A percentile compares a stretch with the other conserved stretches of the same genome.
These are phyloP conservation scores for Tylopilus sp. DNA, from an alignment of 768 basidiomycete genomes.

Conservation along the genomic window DNA sequence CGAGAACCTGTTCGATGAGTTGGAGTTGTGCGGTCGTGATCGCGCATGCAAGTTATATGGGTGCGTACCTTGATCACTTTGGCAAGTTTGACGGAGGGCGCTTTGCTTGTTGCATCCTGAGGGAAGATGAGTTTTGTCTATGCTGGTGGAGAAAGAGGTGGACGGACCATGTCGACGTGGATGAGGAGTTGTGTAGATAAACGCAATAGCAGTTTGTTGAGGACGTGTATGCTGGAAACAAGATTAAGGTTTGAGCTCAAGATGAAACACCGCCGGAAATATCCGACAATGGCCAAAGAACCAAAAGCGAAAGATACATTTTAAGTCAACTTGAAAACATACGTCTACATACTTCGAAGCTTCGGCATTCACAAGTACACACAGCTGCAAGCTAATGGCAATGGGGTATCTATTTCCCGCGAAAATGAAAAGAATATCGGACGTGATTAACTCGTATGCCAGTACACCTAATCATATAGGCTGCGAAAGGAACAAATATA, in stretches of 20 bases:
- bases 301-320: neutral
- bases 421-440: neutral
- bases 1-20: slow-evolving; percentile 70
- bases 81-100: slow-evolving; percentile 97
- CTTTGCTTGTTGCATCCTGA: slow-evolving; percentile 81
- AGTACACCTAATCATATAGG: slow-evolving; percentile 18
- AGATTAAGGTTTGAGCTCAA: slow-evolving; percentile 22
- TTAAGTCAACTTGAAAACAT: too few relatives aligned
- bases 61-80: slow-evolving; percentile 81
- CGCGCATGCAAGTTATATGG: neutral
- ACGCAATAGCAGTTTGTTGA: slow-evolving; percentile 5
- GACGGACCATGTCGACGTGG: slow-evolving; percentile 24
- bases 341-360: too few relatives aligned
- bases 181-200: neutral
- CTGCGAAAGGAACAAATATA: slow-evolving; percentile 15
- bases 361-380: too few relatives aligned
- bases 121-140: neutral
- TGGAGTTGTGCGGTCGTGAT: neutral
- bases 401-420: slow-evolving; percentile 8
- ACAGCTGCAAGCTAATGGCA: neutral
- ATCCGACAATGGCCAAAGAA: slow-evolving; percentile 2
- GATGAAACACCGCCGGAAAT: slow-evolving; percentile 18
- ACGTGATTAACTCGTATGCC: slow-evolving; percentile 11
- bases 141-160: neutral
- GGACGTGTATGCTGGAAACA: slow-evolving; percentile 8